These are phyloP conservation scores for Amoebophrya sp. DNA, from an alignment of 169 alveolate species.

Conservation along the genomic window DNA sequence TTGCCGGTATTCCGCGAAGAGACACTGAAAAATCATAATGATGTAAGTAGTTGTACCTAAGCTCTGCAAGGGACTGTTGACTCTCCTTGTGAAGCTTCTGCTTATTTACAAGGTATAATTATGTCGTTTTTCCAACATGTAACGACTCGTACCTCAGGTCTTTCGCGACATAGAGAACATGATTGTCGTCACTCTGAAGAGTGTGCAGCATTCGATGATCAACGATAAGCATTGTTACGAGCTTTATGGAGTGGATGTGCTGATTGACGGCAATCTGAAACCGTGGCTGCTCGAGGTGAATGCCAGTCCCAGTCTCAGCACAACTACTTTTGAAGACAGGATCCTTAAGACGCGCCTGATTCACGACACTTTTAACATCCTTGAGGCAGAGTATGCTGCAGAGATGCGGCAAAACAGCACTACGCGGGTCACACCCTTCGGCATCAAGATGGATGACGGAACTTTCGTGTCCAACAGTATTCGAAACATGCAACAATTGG, in stretches of 20 bases:
- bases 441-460: background rate
- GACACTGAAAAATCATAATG: too few species aligned
- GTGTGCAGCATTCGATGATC: slow-evolving; percentile 71
- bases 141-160: too few species aligned
- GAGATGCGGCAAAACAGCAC: background rate
- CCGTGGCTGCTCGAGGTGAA: slow-evolving; percentile 91
- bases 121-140: too few species aligned
- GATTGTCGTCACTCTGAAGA: slow-evolving; percentile 57
- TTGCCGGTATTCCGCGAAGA: too few species aligned
- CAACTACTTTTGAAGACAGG: slow-evolving; percentile 71
- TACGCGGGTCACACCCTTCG: background rate
- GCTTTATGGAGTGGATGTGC: slow-evolving; percentile 83
- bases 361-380: slow-evolving; percentile 68
- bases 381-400: slow-evolving; percentile 38
- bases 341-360: slow-evolving; percentile 66
- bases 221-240: slow-evolving; percentile 78
- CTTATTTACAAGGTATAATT: too few species aligned
- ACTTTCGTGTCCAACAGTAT: background rate
- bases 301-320: slow-evolving; percentile 73
- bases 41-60: too few species aligned
- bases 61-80: too few species aligned
- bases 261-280: slow-evolving; percentile 76
- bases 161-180: slow-evolving; percentile 80
- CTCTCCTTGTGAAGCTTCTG: too few species aligned
- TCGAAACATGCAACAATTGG: background rate